phyloP scores from a whole-genome alignment of 805 yeast genomes.

The Sugiyamaella boreocaroliniensis region DNA sequence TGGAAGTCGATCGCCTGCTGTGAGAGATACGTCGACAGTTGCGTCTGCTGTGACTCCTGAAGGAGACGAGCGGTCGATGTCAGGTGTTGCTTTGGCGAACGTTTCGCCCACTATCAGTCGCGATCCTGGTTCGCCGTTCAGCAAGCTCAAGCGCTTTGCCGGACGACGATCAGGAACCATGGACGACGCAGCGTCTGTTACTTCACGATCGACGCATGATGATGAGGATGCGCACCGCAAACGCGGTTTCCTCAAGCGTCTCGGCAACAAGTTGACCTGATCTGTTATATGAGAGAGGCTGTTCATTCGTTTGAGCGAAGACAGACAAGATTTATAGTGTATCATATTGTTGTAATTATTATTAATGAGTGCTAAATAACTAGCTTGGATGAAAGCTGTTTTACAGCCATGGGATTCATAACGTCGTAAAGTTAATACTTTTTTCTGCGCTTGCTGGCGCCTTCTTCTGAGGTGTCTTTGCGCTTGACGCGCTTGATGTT shows the following conservation, averaged over 20 bases:
- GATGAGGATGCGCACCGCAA: conserved; percentile 1
- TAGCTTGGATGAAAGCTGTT: background rate
- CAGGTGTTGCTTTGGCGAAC: background rate
- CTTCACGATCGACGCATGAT: background rate
- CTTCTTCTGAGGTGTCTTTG: background rate
- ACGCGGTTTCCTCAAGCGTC: background rate
- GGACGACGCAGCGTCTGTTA: background rate
- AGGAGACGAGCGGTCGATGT: background rate
- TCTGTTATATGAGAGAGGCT: too few relatives aligned
- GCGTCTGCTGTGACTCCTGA: background rate
- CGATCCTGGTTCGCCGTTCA: conserved; percentile 2
- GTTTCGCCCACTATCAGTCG: background rate
- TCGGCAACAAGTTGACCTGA: background rate
- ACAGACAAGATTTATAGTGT: too few relatives aligned
- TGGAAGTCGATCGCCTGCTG: background rate
- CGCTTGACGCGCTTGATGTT: conserved; percentile 7
- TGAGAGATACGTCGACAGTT: background rate
- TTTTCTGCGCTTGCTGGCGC: background rate
- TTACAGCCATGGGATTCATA: too few relatives aligned
- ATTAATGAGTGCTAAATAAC: background rate
- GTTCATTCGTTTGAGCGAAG: too few relatives aligned
- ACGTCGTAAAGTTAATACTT: background rate
- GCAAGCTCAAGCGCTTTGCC: conserved; percentile 4
- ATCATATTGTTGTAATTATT: too few relatives aligned
- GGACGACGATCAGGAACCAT: background rate